These are phyloP conservation scores for Solanum paucissectum DNA, from an alignment of 257 asterid species.

Conservation along the genomic window DNA sequence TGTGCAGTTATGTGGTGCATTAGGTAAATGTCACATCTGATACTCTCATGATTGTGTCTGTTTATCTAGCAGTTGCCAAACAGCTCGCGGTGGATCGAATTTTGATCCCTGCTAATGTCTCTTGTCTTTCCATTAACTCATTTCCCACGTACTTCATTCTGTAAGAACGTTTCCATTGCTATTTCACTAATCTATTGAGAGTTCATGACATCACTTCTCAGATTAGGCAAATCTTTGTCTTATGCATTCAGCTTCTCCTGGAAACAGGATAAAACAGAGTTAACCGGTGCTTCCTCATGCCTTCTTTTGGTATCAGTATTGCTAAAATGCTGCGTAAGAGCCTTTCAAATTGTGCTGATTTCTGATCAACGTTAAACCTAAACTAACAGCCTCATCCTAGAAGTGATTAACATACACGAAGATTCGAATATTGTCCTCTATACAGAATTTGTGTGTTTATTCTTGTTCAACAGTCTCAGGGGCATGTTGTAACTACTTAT, in stretches of 20 bases:
- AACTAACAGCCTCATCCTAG: not conserved
- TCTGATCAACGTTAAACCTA: not conserved
- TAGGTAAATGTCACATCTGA: slow-evolving; percentile 10
- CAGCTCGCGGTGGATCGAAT: slow-evolving; percentile 39
- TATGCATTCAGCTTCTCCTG: not conserved
- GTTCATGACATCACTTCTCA: not conserved
- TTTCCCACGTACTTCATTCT: not conserved
- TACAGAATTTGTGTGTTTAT: too few relatives aligned
- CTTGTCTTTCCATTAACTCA: not conserved
- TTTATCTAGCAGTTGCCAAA: slow-evolving; percentile 19
- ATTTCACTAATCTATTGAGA: not conserved
- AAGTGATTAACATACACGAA: not conserved
- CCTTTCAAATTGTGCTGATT: not conserved
- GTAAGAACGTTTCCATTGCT: not conserved
- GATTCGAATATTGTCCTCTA: not conserved
- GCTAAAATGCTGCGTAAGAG: not conserved
- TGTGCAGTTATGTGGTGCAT: slow-evolving; percentile 12
- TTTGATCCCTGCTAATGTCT: slow-evolving; percentile 46
- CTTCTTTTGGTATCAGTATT: not conserved
- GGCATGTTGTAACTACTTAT: not conserved
- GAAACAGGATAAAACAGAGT: not conserved
- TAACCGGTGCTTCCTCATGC: not conserved
- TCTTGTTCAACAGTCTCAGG: not conserved
- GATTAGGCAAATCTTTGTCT: not conserved
- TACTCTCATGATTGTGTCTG: slow-evolving; percentile 11